Evolutionary conservation across 2,329 filamentous ascomycete genomes (phyloP), one percentile per base, ranked within the genome.

Genomic region (Exophiala mesophila): DNA sequence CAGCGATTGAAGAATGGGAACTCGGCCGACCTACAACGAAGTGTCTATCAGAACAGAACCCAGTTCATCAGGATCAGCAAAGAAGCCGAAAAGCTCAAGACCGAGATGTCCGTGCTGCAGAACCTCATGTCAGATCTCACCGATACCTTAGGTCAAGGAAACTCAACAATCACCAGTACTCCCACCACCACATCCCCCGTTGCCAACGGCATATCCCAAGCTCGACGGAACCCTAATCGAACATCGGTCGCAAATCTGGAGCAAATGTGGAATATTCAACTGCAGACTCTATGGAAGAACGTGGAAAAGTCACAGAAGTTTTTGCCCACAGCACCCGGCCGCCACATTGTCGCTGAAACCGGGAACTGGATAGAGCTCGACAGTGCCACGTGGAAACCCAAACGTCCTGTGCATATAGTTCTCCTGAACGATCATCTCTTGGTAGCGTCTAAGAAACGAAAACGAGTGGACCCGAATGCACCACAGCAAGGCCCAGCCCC

Each of bases 11-110:
- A 90, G 64, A 76, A 77, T 53, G 79, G 85, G 42, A 88, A 88
- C 6, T 83, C 84, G 4, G 76, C 80, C 36, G 89, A 97, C 56
- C 73, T 98, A 16, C 90, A 97, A 64, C 87, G 94, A 60, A 97
- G 89, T 65, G 85, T 98, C 37, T 90, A 94, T 66, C 89, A 96
- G 64, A 98, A 98, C 65, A 82, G 92, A 36, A 94, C 88, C 0
- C 92, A 97, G 59, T 98, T 98, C 61, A 97, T 98, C 72, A 94
- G 94, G 66, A 97, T 98, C 64, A 96, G 89, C 62, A 96, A 97
- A 66, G 92, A 98, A 68, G 92, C 94, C 2, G 92, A 98, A 66
- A 96, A 95, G 69, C 78, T 98, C 44, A 97, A 97, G 67, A 80
- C 80, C 41, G 92, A 98, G 64, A 97, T 98, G 92, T 80, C 87